Base-by-base conservation (phyloP, 768 basidiomycete genomes). In the Mycena floridula region DNA sequence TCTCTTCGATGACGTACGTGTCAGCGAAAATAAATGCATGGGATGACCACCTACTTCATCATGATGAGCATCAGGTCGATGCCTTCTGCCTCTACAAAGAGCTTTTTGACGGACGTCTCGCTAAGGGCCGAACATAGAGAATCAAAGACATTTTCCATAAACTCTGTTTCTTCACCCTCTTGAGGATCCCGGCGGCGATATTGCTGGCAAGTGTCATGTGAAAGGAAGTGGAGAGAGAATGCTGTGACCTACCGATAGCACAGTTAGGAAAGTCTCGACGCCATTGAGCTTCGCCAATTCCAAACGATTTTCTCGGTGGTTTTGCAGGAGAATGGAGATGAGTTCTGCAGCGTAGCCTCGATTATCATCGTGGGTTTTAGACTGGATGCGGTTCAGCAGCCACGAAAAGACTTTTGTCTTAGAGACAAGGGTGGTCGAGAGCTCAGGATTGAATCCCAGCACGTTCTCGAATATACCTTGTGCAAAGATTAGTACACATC, bases 61-160 rank as follows among this genome's bases (percentile, higher is more conserved):
- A 96, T 87, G 50, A 98, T 71, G n/a, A 96, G 77, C 93, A 98
- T 97, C 25, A 99, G 74, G 55, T 99, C 96, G 12, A 92, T 81
- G 2, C 96, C 96, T 62, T 99, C 96, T 16, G 84, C 84, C 8
- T 82, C 78, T n/a, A 92, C 66, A 65, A 99, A 98, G 3, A 81
- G 64, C 15, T 73, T 61, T 63, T 97, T 98, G 59, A 86, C 79
- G 38, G 81, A 70, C 12, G 82, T 70, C 61, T 95, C 93, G 25
- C 71, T 77, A 20, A 98, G 70, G 0, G 84, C 76, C 1, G 93
- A 94, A 59, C 96, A 98, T 20, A 99, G 63, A 0, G 82, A 64
- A 59, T 97, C 89, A 58, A 98, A 98, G 3, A 91, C 56, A 61
- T 99, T 98, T 60, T 98, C 96, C 93, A 98, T 94, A 63, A 92